phyloP scores from a whole-genome alignment of 208 protist species.

The Trypanosomatidae sp. region DNA sequence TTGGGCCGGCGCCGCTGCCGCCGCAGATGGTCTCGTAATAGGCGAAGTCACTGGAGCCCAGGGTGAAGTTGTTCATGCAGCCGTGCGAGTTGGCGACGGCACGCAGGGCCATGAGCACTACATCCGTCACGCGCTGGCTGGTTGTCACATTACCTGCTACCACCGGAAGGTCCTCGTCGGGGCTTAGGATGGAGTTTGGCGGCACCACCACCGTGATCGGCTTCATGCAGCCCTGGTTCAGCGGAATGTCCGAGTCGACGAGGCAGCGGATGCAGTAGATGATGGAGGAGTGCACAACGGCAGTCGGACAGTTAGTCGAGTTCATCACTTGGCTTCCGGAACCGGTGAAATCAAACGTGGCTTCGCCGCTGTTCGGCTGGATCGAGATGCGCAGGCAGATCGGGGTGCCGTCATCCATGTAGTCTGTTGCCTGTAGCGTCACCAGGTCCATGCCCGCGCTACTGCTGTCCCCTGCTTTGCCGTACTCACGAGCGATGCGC shows the following conservation, averaged over 20 bases:
- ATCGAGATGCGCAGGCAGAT: slow-evolving; percentile 88
- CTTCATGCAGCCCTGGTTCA: slow-evolving; percentile 95
- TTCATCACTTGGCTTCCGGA: slow-evolving; percentile 89
- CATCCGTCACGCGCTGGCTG: slow-evolving; percentile 94
- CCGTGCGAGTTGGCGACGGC: slow-evolving; percentile 88
- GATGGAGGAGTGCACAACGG: slow-evolving; percentile 91
- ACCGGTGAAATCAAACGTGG: slow-evolving; percentile 94
- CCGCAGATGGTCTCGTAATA: slow-evolving; percentile 98
- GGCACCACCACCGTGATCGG: slow-evolving; percentile 83
- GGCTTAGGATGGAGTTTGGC: slow-evolving; percentile 76
- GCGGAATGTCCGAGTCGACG: slow-evolving; percentile 92
- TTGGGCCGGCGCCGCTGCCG: slow-evolving; percentile 90
- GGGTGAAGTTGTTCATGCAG: slow-evolving; percentile 97
- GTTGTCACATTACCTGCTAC: slow-evolving; percentile 97
- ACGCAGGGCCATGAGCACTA: slow-evolving; percentile 92
- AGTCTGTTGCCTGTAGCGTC: slow-evolving; percentile 56
- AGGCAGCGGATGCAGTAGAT: slow-evolving; percentile 96
- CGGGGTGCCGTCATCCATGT: slow-evolving; percentile 95
- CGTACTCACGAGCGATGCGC: slow-evolving; percentile 42
- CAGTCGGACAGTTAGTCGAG: slow-evolving; percentile 92
- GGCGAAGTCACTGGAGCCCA: slow-evolving; percentile 88
- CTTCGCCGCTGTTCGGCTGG: slow-evolving; percentile 56
- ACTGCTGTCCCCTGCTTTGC: slow-evolving; percentile 19
- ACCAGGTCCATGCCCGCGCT: slow-evolving; percentile 9
- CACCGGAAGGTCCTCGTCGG: slow-evolving; percentile 86